phyloP scores from a whole-genome alignment of 164 flowering plant genomes.

The Stephania japonica region DNA sequence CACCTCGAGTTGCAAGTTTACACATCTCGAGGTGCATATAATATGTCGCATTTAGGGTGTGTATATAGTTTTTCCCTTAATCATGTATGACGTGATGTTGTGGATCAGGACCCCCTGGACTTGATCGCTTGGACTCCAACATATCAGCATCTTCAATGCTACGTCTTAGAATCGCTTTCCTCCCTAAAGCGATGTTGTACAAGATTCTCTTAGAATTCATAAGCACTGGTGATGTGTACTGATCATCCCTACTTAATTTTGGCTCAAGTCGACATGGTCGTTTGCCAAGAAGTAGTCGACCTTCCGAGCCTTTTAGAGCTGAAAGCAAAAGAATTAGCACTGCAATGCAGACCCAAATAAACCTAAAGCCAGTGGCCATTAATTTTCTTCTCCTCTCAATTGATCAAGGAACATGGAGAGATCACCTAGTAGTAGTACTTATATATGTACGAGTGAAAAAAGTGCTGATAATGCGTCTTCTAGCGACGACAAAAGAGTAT shows the following conservation, averaged over 20 bases:
- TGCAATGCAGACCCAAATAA: background rate
- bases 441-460: background rate
- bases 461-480: background rate
- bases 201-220: background rate
- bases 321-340: background rate
- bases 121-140: slow-evolving; percentile 1
- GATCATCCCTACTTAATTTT: background rate
- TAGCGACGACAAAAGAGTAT: background rate
- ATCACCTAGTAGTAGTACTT: background rate
- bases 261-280: background rate
- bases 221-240: background rate
- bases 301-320: background rate
- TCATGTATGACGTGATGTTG: slow-evolving; percentile 10
- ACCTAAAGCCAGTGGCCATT: background rate
- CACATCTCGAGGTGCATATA: no score
- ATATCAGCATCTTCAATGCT: background rate
- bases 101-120: slow-evolving; percentile 14
- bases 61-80: background rate
- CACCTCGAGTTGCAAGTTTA: no score
- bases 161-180: background rate
- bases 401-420: background rate
- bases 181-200: background rate
- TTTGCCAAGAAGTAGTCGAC: background rate
- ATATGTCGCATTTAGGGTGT: no score
- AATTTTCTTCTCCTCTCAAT: background rate